Evolutionary conservation across 805 yeast species (phyloP), one percentile per base, ranked within the genome.

Genomic region (Schwanniomyces sp.): DNA sequence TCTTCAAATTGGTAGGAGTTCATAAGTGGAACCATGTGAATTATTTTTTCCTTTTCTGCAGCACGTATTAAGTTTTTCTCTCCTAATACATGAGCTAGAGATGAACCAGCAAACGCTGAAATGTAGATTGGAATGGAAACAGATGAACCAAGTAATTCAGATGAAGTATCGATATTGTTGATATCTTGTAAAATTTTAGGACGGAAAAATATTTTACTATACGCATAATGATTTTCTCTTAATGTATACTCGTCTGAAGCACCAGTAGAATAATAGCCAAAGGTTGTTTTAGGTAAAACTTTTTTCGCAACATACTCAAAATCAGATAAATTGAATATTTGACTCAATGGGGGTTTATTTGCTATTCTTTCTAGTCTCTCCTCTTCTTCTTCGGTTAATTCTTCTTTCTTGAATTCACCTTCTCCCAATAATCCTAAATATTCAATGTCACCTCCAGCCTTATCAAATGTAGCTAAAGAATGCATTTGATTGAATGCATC

Each of bases 41-140:
- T 56, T 17, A 62, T 18, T 37, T 71, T 69, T 32, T 67, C 66
- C 10, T 55, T 48, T 3, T 40, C 60, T 55, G 69, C 70, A 5
- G 69, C 70, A 17, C 53, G 50, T 41, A 32, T 44, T 21, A 54
- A 36, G 69, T 75, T 28, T 60, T 43, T 0, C 41, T 73, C 80
- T 21, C 75, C 79, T 24, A 63, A 62, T 6, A 66, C 66, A 45
- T 74, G 71, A 3, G 70, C 78, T 43, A 68, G 53, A 17, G 53
- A 58, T 2, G 74, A 67, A 10, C 73, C 66, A 1, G 78, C 78
- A 34, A 76, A 72, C 1, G 79, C 78, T 8, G 73, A 59, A 34
- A 72, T 66, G 50, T 76, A 78, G 40, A 78, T 58, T 1, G 81
- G 81, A 16, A n/a, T n/a, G n/a, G n/a, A n/a, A n/a, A n/a, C n/a